These are phyloP conservation scores for Trametes meyenii DNA, from an alignment of 768 basidiomycete genomes.

Conservation along the genomic window DNA sequence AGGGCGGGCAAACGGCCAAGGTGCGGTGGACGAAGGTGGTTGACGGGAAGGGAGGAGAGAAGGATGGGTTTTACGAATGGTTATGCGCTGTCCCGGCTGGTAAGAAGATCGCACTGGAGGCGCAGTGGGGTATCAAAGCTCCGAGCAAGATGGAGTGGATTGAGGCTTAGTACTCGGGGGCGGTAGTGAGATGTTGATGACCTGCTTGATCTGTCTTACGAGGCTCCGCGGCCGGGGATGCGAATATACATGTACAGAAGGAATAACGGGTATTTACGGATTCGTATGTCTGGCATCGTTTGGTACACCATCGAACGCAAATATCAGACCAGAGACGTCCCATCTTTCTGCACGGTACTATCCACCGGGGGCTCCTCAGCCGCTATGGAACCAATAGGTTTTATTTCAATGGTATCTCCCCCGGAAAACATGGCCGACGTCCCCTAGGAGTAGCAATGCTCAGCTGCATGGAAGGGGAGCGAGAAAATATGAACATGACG, in stretches of 20 bases:
- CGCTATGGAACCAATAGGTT: not conserved
- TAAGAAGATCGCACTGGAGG: constrained; percentile 45
- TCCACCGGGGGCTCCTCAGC: not conserved
- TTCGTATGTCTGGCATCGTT: not conserved
- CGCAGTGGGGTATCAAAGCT: constrained; percentile 56
- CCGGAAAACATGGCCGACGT: not conserved
- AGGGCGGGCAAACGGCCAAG: constrained; percentile 35
- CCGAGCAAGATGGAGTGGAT: constrained; percentile 36
- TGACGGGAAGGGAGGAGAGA: constrained; percentile 51
- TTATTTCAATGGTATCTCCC: not conserved
- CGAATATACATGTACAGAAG: too few relatives aligned
- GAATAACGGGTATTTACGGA: not conserved
- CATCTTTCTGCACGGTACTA: not conserved
- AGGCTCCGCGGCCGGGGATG: too few relatives aligned
- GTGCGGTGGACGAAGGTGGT: constrained; percentile 41
- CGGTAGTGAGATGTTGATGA: not conserved
- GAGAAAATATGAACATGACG: not conserved
- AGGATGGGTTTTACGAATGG: constrained; percentile 63
- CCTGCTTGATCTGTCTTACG: not conserved
- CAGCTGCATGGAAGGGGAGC: not conserved
- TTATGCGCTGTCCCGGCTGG: constrained; percentile 46
- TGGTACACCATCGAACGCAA: not conserved
- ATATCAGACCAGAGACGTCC: not conserved
- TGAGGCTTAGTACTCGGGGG: constrained; percentile 17
- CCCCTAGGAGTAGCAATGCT: not conserved